These are phyloP conservation scores for Tulasnella calospora DNA, from an alignment of 768 basidiomycete species.

Conservation along the genomic window DNA sequence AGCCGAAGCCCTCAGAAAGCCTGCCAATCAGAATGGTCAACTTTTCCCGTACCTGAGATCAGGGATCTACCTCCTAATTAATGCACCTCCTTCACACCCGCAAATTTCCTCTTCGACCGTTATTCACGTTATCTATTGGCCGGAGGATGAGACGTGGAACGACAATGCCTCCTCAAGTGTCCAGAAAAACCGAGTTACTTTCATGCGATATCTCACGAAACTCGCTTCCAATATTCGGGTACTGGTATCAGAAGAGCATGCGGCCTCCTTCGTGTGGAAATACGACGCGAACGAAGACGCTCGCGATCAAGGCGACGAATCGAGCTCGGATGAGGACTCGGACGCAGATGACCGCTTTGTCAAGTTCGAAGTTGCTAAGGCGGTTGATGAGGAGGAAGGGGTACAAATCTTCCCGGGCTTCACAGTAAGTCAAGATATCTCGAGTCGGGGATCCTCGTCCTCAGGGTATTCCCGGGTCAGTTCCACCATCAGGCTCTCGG, in stretches of 20 bases:
- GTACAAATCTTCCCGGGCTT: neutral
- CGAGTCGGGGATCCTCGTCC: no score
- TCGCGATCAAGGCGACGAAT: neutral
- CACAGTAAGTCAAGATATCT: constrained; percentile 24
- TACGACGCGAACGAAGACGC: constrained; percentile 10
- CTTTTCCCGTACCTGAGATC: constrained; percentile 1
- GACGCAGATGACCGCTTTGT: constrained; percentile 12
- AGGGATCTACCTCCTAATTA: constrained; percentile 9
- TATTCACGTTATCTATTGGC: constrained; percentile 55
- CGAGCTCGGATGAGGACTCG: neutral
- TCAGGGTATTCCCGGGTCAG: no score
- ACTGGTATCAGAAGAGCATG: constrained; percentile 49
- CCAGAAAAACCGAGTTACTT: constrained; percentile 51
- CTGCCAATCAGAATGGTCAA: neutral
- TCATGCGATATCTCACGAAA: constrained; percentile 61
- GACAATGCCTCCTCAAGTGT: constrained; percentile 42
- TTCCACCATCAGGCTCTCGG: no score
- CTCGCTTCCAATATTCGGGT: constrained; percentile 52
- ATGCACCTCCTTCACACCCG: neutral
- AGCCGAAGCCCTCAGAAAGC: no score
- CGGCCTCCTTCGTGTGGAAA: constrained; percentile 43
- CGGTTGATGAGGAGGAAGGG: constrained; percentile 1
- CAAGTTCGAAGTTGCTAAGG: constrained; percentile 19
- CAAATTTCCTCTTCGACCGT: constrained; percentile 28
- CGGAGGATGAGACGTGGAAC: constrained; percentile 47